Evolutionary conservation across 805 yeast species (phyloP), one percentile per base, ranked within the genome.

Genomic region (Kluyveromyces siamensis): DNA sequence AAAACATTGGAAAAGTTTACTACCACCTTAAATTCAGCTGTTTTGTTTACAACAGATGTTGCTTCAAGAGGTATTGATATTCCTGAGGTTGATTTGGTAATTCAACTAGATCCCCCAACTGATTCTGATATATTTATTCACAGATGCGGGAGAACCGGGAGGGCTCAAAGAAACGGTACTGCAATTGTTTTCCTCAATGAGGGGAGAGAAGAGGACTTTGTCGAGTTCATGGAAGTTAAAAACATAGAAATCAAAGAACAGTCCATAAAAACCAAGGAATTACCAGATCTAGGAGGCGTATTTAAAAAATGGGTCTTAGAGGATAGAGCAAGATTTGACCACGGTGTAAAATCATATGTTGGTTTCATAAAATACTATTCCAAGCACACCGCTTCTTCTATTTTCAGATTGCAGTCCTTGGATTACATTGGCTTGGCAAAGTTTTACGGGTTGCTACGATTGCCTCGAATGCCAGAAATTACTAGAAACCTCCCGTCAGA

Each of bases 11-110:
- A 73, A 10, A 69, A 65, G 35, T 93, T 91, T 61, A 62, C 81
- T 0, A 73, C 74, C 1, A 72, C 75, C 13, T 44, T 63, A 14
- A 60, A 56, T 18, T 82, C 80, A 53, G 72, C 82, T 9, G 78
- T 91, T 0, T 67, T 93, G 21, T 70, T 93, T 67, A 89, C 99
- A 1, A 93, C 99, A 0, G 99, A 93, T 72, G 96, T 93, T n/a
- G 97, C 99, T 0, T 96, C 98, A 0, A 76, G 99, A 61, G 99
- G 99, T 40, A 78, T 93, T 19, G 99, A 93, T 70, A 83, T 93
- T 27, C 95, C 96, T 0, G 93, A 90, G 47, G 97, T 93, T 9
- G 98, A 93, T 60, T 68, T 90, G 25, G 98, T 91, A 2, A 70
- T 93, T n/a, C 99, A 93, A 62, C 57, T 91, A 21, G 98, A 93